A percentile compares a stretch with the other conserved stretches of the same genome.
Conservation (phyloP, 2,329 filamentous ascomycete genomes). For the Cladobotryum protrusum region DNA sequence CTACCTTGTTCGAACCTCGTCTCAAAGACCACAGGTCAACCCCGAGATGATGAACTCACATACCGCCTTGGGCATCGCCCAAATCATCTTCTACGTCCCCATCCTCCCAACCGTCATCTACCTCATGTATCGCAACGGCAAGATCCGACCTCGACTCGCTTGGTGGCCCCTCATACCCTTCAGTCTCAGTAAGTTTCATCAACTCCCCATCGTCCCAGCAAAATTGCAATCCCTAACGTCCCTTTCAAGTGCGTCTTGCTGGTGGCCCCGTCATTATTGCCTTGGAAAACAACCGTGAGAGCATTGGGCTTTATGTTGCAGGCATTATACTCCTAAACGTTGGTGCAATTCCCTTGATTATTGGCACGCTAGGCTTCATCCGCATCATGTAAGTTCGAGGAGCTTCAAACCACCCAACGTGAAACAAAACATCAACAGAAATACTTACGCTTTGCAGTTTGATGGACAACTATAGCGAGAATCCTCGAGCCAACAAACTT, state of each 20-base stretch:
- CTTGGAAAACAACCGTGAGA: conserved; percentile 14
- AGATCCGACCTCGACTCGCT: conserved; percentile 21
- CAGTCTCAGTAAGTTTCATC: conserved; percentile 15
- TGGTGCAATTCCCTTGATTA: conserved; percentile 22
- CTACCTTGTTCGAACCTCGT: neutral
- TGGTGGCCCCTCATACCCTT: conserved; percentile 23
- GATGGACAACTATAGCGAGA: conserved; percentile 18
- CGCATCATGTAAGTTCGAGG: conserved; percentile 21
- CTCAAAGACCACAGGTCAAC: neutral
- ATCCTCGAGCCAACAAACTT: conserved; percentile 14
- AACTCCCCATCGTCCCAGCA: neutral
- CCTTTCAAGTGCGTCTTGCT: conserved; percentile 20
- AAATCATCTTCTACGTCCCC: conserved; percentile 22
- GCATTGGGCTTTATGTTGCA: conserved; percentile 20
- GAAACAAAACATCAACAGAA: neutral
- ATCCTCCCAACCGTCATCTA: conserved; percentile 19
- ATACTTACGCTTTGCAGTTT: conserved; percentile 9
- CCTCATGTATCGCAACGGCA: conserved; percentile 21
- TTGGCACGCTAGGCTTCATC: conserved; percentile 20
- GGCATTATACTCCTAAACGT: conserved; percentile 24
- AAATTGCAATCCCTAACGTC: neutral
- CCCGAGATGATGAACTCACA: conserved; percentile 17
- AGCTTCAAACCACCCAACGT: neutral
- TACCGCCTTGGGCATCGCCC: conserved; percentile 19
- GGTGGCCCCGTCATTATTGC: conserved; percentile 23